phyloP scores from a whole-genome alignment of 805 yeast species.

The Cyberlindnera saturnus region DNA sequence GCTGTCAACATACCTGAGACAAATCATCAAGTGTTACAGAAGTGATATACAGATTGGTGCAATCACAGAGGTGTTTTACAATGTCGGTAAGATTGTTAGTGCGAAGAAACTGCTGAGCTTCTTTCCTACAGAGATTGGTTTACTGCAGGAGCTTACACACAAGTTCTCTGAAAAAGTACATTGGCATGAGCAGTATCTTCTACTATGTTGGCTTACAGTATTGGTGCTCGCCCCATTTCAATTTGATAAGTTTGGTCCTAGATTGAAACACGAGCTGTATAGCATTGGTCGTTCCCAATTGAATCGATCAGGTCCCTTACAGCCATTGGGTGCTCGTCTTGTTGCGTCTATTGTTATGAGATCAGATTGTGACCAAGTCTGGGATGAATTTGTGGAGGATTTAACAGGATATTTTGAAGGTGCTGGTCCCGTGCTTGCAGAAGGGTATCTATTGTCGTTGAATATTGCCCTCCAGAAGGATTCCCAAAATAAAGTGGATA shows the following conservation, averaged over 20 bases:
- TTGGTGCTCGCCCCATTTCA: constrained; percentile 72
- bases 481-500: constrained; percentile 1
- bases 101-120: constrained; percentile 53
- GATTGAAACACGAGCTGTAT: constrained; percentile 29
- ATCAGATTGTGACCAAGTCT: constrained; percentile 15
- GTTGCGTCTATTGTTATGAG: constrained; percentile 27
- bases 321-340: constrained; percentile 25
- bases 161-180: constrained; percentile 16
- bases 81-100: constrained; percentile 59
- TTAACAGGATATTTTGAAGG: constrained; percentile 12
- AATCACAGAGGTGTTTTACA: constrained; percentile 40
- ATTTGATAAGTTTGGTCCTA: constrained; percentile 33
- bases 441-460: constrained; percentile 13
- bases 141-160: constrained; percentile 34
- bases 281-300: constrained; percentile 29
- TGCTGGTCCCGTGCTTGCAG: constrained; percentile 1
- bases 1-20: constrained; percentile 18
- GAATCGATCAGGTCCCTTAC: constrained; percentile 37
- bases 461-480: constrained; percentile 21
- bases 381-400: constrained; percentile 9
- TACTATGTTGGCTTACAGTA: constrained; percentile 68
- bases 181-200: constrained; percentile 45
- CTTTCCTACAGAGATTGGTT: constrained; percentile 53
- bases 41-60: not conserved
- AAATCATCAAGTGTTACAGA: constrained; percentile 23